Evolutionary conservation across 1,139 yeast genomes (phyloP).

Genomic region (Debaryomyces sp.): DNA sequence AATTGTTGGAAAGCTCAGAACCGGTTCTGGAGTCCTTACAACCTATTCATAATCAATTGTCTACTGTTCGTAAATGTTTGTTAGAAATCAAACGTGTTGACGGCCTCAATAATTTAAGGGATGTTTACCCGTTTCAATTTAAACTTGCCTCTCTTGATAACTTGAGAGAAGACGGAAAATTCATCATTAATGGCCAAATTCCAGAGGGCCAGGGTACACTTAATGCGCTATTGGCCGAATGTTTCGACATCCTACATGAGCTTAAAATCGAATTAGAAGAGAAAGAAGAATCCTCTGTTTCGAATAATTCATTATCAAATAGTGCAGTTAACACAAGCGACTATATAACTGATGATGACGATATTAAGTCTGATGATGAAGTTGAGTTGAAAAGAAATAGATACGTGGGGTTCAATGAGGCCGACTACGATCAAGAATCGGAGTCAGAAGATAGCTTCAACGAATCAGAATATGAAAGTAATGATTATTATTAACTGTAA

Average conservation of each 20-base stretch:
- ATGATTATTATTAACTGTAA: slow-evolving; percentile 42
- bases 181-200: slow-evolving; percentile 79
- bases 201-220: slow-evolving; percentile 98
- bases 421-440: slow-evolving; percentile 49
- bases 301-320: slow-evolving; percentile 15
- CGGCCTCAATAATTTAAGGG: slow-evolving; percentile 83
- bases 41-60: slow-evolving; percentile 88
- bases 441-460: slow-evolving; percentile 32
- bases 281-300: slow-evolving; percentile 40
- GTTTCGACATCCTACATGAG: slow-evolving; percentile 92
- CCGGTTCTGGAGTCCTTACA: slow-evolving; percentile 93
- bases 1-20: slow-evolving; percentile 86
- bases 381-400: slow-evolving; percentile 50
- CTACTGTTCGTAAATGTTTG: slow-evolving; percentile 87
- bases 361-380: slow-evolving; percentile 40
- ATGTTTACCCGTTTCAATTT: slow-evolving; percentile 92
- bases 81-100: slow-evolving; percentile 90
- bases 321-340: slow-evolving; percentile 16
- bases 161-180: slow-evolving; percentile 85
- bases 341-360: slow-evolving; percentile 29
- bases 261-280: slow-evolving; percentile 87
- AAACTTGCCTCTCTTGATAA: slow-evolving; percentile 89
- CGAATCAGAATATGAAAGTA: slow-evolving; percentile 44
- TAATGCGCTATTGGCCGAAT: slow-evolving; percentile 87
- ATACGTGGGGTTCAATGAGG: slow-evolving; percentile 48